Evolutionary conservation across 2,329 filamentous ascomycete genomes (phyloP).

Genomic region (Cladosporium sp.): DNA sequence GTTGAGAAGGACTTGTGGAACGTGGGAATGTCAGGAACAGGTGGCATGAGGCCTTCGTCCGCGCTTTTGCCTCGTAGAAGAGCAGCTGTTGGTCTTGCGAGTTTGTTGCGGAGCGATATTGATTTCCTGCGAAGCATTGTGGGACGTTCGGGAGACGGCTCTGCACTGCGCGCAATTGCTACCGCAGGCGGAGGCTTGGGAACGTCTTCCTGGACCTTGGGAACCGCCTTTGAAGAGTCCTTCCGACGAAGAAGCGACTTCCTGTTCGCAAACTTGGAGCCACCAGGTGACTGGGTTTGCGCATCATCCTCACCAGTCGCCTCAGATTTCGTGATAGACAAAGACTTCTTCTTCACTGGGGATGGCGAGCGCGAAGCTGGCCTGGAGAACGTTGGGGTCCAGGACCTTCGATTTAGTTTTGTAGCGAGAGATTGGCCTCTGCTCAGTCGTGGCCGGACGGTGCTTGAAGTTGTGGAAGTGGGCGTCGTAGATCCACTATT

Average conservation of each 20-base stretch:
- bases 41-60: constrained; percentile 11
- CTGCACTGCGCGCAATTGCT: neutral
- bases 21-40: constrained; percentile 40
- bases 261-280: constrained; percentile 8
- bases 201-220: constrained; percentile 1
- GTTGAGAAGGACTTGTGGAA: constrained; percentile 53
- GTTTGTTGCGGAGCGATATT: constrained; percentile 14
- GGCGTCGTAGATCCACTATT: neutral
- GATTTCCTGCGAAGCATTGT: constrained; percentile 15
- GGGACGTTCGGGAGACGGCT: constrained; percentile 12
- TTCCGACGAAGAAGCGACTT: constrained; percentile 23
- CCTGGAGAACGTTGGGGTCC: constrained; percentile 31
- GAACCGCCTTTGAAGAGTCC: constrained; percentile 19
- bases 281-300: constrained; percentile 1
- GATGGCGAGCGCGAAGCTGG: constrained; percentile 35
- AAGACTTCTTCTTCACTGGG: constrained; percentile 26
- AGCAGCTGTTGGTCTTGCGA: constrained; percentile 12
- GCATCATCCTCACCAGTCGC: constrained; percentile 12
- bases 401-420: constrained; percentile 30
- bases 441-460: constrained; percentile 9
- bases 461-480: neutral
- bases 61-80: constrained; percentile 13
- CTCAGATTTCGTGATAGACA: constrained; percentile 5
- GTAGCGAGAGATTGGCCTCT: constrained; percentile 1
- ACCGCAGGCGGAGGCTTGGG: neutral